A percentile compares a stretch with the other conserved stretches of the same genome.
phyloP scores from a whole-genome alignment of 345 rosid genomes.

The Gossypium stocksii region DNA sequence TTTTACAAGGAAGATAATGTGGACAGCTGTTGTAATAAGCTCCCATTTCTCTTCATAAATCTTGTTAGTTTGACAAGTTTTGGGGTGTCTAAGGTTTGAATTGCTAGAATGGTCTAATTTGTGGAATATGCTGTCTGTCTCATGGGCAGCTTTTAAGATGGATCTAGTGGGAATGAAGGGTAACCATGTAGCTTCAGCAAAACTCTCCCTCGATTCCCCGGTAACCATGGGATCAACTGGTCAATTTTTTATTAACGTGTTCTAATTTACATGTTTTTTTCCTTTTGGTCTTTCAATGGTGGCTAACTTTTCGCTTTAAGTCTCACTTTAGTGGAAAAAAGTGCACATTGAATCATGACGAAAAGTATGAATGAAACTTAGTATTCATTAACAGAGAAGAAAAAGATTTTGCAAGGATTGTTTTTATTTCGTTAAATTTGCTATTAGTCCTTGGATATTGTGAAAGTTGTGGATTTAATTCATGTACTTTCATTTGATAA shows the following conservation, averaged over 20 bases:
- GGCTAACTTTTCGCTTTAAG: no score
- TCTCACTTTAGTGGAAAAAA: no score
- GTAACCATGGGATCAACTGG: not conserved
- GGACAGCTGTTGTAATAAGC: not conserved
- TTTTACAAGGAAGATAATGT: not conserved
- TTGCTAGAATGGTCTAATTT: not conserved
- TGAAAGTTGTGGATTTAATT: no score
- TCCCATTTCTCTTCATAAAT: not conserved
- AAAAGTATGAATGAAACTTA: no score
- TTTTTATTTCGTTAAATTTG: not conserved
- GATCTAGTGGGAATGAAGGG: not conserved
- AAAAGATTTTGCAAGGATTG: not conserved
- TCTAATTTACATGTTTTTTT: no score
- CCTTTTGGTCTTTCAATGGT: no score
- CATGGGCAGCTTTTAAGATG: not conserved
- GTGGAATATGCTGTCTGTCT: not conserved
- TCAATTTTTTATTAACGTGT: no score
- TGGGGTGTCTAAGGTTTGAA: not conserved
- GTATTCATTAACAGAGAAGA: not conserved
- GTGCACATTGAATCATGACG: no score
- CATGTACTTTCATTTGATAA: no score
- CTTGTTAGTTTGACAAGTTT: not conserved
- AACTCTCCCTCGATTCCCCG: not conserved
- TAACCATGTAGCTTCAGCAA: not conserved
- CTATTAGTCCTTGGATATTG: no score